Conservation (phyloP, 2,329 filamentous ascomycete species). For the Aspergillus fischeri region DNA sequence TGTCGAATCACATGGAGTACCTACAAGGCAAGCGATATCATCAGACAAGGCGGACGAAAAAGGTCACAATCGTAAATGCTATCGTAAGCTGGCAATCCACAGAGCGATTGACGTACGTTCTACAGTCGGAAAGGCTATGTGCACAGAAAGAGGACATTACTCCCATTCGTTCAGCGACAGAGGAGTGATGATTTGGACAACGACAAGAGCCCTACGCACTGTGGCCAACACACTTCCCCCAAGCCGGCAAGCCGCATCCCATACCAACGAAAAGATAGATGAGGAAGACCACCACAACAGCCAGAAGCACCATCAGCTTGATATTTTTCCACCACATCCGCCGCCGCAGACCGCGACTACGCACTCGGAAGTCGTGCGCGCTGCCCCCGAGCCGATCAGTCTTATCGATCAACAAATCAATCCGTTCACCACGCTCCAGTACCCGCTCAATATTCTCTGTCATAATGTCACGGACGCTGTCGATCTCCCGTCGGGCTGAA, state of each 20-base stretch:
- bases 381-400: slow-evolving; percentile 86
- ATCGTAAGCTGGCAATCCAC: background rate
- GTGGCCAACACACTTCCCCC: slow-evolving; percentile 40
- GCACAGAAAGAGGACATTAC: background rate
- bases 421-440: slow-evolving; percentile 83
- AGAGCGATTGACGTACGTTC: slow-evolving; percentile 4
- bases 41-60: background rate
- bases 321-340: slow-evolving; percentile 99
- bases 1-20: background rate
- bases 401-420: slow-evolving; percentile 93
- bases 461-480: slow-evolving; percentile 90
- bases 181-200: background rate
- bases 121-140: background rate
- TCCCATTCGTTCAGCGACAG: background rate
- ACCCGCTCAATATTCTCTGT: slow-evolving; percentile 90
- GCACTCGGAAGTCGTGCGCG: slow-evolving; percentile 83
- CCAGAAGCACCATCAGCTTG: slow-evolving; percentile 83
- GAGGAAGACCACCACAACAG: slow-evolving; percentile 63
- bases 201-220: background rate
- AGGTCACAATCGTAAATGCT: background rate
- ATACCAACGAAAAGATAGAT: slow-evolving; percentile 69
- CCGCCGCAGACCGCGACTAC: slow-evolving; percentile 79
- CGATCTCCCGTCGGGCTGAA: slow-evolving; percentile 84
- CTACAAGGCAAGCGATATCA: background rate
- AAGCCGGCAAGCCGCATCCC: slow-evolving; percentile 64